Evolutionary conservation across 148 eudicot species (phyloP).

Genomic region (Fagopyrum homotropicum): DNA sequence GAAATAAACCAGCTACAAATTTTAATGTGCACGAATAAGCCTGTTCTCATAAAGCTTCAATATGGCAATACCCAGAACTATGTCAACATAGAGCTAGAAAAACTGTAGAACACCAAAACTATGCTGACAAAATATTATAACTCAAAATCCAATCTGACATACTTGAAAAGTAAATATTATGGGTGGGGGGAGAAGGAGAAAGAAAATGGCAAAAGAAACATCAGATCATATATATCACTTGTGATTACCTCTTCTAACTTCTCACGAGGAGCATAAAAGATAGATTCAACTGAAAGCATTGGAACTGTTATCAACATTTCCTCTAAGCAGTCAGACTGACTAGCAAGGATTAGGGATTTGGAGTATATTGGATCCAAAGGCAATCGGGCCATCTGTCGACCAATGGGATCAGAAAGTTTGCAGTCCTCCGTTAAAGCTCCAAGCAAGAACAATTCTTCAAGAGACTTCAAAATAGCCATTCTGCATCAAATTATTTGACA

Average conservation of each 20-base stretch:
- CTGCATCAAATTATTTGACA: constrained; percentile 32
- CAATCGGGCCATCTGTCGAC: constrained; percentile 82
- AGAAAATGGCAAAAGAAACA: background rate
- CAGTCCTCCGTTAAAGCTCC: constrained; percentile 83
- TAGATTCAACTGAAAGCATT: constrained; percentile 93
- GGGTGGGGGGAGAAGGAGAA: background rate
- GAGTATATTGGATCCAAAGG: constrained; percentile 82
- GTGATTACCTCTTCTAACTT: constrained; percentile 75
- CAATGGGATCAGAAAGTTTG: constrained; percentile 80
- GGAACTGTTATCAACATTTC: constrained; percentile 92
- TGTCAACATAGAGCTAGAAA: background rate
- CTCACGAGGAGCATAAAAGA: constrained; percentile 78
- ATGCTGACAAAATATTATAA: background rate
- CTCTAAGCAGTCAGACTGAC: constrained; percentile 76
- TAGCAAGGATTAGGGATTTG: constrained; percentile 77
- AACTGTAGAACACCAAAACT: background rate
- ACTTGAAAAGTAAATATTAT: background rate
- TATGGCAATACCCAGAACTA: background rate
- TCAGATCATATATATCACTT: background rate
- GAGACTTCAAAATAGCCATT: constrained; percentile 64
- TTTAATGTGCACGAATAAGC: background rate
- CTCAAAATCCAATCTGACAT: background rate
- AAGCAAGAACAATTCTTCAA: constrained; percentile 65
- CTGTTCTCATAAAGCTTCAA: background rate
- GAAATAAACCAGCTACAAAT: background rate